A percentile compares a stretch with the other conserved stretches of the same genome.
phyloP scores from a whole-genome alignment of 768 basidiomycete genomes.

The Mycena rebaudengoi region DNA sequence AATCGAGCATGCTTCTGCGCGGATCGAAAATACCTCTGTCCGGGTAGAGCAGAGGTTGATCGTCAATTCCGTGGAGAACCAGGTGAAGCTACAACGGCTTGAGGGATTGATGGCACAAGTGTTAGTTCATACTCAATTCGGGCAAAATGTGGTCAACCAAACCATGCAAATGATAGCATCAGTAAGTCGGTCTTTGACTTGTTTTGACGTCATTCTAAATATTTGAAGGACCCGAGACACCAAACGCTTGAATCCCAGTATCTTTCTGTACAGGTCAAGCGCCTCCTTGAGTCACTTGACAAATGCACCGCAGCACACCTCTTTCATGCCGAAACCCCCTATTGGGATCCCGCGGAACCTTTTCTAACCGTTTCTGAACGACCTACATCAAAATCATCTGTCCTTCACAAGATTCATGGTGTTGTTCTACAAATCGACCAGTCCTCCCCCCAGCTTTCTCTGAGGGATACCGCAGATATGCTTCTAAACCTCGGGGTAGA shows the following conservation, averaged over 20 bases:
- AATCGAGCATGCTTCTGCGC: too few relatives aligned
- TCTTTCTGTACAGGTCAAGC: conserved; percentile 8
- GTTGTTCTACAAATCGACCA: not conserved
- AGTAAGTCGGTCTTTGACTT: not conserved
- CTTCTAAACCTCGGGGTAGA: not conserved
- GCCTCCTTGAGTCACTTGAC: not conserved
- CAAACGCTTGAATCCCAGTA: conserved; percentile 12
- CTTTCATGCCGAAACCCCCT: not conserved
- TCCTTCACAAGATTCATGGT: conserved; percentile 5
- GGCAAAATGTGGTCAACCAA: not conserved
- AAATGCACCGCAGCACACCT: not conserved
- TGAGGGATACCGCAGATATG: not conserved
- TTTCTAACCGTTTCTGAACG: not conserved
- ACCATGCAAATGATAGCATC: not conserved
- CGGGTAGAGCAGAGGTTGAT: conserved; percentile 12
- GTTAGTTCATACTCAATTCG: conserved; percentile 2
- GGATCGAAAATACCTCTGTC: not conserved
- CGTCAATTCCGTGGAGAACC: conserved; percentile 10
- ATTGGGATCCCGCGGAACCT: not conserved
- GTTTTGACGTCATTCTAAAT: too few relatives aligned
- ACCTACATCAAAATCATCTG: not conserved
- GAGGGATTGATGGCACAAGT: conserved; percentile 17
- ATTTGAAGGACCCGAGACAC: not conserved
- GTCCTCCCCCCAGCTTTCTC: not conserved
- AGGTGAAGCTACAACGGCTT: conserved; percentile 3